Evolutionary conservation across 371 early-diverging fungal genomes (phyloP).

Genomic region (Mucor plumbeus): DNA sequence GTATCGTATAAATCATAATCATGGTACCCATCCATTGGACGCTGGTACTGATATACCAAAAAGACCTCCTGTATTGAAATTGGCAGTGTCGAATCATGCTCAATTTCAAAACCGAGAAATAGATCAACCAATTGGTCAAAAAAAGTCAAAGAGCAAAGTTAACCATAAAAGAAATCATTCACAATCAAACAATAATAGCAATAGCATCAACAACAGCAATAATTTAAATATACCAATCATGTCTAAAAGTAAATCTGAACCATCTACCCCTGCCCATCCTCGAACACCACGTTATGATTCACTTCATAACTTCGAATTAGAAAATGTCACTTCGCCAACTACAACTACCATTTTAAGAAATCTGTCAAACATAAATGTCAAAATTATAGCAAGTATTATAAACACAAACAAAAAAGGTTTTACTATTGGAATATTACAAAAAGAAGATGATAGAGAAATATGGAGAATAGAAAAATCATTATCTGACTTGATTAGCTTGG

Average conservation of each 20-base stretch:
- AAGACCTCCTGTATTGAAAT: conserved; percentile 22
- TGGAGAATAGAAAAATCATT: conserved; percentile 88
- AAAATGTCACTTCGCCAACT: conserved; percentile 17
- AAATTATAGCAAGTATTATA: conserved; percentile 69
- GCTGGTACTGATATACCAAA: conserved; percentile 12
- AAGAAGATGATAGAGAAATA: conserved; percentile 52
- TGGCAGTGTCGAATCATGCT: conserved; percentile 21
- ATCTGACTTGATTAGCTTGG: conserved; percentile 77
- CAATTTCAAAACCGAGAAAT: neutral
- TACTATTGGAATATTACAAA: conserved; percentile 47
- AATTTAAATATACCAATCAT: neutral
- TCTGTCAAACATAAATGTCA: conserved; percentile 51
- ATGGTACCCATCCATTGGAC: neutral
- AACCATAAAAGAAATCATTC: neutral
- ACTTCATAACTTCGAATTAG: conserved; percentile 11
- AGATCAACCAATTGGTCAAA: neutral
- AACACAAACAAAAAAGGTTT: conserved; percentile 74
- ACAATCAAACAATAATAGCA: neutral
- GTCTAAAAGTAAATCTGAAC: conserved; percentile 20
- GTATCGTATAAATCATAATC: conserved; percentile 31
- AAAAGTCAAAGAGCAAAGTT: neutral
- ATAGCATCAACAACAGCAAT: neutral
- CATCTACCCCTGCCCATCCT: conserved; percentile 19
- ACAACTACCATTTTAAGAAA: conserved; percentile 13
- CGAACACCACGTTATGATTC: conserved; percentile 22